A percentile compares a stretch with the other conserved stretches of the same genome.
These are phyloP conservation scores for Annulohypoxylon truncatum DNA, from an alignment of 2,329 filamentous ascomycete genomes.

Conservation along the genomic window DNA sequence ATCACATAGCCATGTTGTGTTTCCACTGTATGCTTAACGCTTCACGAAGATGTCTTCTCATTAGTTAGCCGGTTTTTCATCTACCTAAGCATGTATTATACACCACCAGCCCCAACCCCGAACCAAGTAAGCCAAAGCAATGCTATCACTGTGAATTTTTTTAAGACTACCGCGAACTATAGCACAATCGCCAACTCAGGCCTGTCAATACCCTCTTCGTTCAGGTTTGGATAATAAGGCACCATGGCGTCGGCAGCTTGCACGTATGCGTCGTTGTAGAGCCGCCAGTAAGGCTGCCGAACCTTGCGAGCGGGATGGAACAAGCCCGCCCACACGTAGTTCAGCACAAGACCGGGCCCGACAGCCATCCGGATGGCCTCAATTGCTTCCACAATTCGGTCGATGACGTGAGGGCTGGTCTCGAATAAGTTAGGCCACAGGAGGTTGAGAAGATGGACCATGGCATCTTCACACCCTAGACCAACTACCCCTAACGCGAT, in stretches of 20 bases:
- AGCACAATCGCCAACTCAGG: constrained; percentile 86
- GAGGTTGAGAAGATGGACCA: constrained; percentile 96
- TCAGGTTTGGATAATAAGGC: constrained; percentile 91
- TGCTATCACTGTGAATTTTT: background rate
- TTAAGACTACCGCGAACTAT: constrained; percentile 55
- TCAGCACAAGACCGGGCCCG: constrained; percentile 91
- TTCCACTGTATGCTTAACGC: background rate
- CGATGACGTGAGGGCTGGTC: constrained; percentile 97
- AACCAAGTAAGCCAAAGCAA: constrained; percentile 22
- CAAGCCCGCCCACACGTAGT: constrained; percentile 97
- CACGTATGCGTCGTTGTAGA: constrained; percentile 98
- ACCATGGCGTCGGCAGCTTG: constrained; percentile 94
- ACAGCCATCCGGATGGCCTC: constrained; percentile 95
- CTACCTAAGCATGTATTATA: constrained; percentile 30
- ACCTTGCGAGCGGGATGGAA: constrained; percentile 98
- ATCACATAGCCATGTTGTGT: background rate
- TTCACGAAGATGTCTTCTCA: background rate
- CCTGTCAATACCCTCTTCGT: constrained; percentile 81
- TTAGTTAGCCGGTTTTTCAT: constrained; percentile 26
- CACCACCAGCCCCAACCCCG: constrained; percentile 23
- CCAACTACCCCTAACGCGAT: constrained; percentile 97
- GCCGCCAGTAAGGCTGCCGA: constrained; percentile 90
- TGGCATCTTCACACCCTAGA: constrained; percentile 96
- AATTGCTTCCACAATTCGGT: constrained; percentile 96
- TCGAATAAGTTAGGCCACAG: constrained; percentile 98